Evolutionary conservation across 1,139 yeast species (phyloP), one percentile per base, ranked within the genome.

Genomic region (Arxiozyma bovina): DNA sequence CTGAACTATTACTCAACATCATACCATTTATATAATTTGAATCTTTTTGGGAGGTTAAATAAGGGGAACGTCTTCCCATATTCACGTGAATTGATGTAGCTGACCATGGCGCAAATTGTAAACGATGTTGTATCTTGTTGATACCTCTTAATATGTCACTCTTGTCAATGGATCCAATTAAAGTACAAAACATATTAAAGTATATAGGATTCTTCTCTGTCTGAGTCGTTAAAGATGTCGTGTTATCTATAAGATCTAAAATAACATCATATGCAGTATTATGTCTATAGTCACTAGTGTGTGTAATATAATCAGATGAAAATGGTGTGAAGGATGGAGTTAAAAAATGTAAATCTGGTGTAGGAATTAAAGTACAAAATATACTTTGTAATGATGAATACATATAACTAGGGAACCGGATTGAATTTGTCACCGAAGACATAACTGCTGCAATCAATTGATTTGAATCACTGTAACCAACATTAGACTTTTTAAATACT

Each of bases 401-500:
- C 80, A 90, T 83, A 70, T 90, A 90, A 50, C 95, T 85, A 2
- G 99, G 99, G 68, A 88, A 93, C 59, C 99, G 75, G 45, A 93
- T 73, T 0, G 98, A 89, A 59, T 91, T 87, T 1, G 98, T 88
- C 4, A 89, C 74, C 0, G 93, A 84, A 0, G 96, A 84, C 75
- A 90, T 81, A 12, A 88, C 90, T 21, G 90, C 84, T 0, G 97
- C 81, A 8, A 93, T 90, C 46, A 93, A 75, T 67, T 87, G 90
- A 71, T 93, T 93, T 2, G 94, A 82, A 54, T 89, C 91, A 50
- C 79, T 81, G 65, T 85, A 85, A 50, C 68, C 66, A 11, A 69
- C 67, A 5, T 84, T 82, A 1, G 79, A 77, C 54, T 69, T 71
- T 51, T 63, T 60, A 46, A 68, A 66, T 5, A 67, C 68, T 53